Conservation (phyloP, 495 filamentous ascomycete genomes). For the Hypoxylon lienhwacheense region DNA sequence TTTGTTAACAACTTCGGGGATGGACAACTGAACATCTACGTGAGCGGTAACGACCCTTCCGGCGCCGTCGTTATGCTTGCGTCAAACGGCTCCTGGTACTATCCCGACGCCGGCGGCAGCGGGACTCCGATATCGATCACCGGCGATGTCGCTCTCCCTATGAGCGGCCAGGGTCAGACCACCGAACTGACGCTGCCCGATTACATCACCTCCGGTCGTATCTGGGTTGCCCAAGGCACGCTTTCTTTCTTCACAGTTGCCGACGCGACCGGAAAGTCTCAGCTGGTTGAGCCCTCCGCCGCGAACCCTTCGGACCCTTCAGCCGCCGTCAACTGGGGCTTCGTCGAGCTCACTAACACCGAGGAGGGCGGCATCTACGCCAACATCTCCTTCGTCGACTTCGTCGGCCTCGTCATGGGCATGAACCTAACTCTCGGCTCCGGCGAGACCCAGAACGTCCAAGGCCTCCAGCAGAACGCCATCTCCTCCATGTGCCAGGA, state of each 20-base stretch:
- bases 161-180: slow-evolving; percentile 39
- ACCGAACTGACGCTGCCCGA: slow-evolving; percentile 45
- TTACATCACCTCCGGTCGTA: slow-evolving; percentile 44
- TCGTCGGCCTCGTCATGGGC: slow-evolving; percentile 48
- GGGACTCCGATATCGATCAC: slow-evolving; percentile 35
- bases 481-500: slow-evolving; percentile 44
- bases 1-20: slow-evolving; percentile 48
- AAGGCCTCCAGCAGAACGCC: slow-evolving; percentile 39
- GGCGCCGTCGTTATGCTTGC: slow-evolving; percentile 41
- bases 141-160: slow-evolving; percentile 35
- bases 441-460: slow-evolving; percentile 39
- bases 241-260: slow-evolving; percentile 48
- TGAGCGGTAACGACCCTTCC: slow-evolving; percentile 42
- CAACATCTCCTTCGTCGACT: slow-evolving; percentile 54
- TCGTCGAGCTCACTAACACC: slow-evolving; percentile 50
- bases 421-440: slow-evolving; percentile 41
- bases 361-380: slow-evolving; percentile 44
- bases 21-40: slow-evolving; percentile 42
- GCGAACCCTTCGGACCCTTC: slow-evolving; percentile 49
- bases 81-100: slow-evolving; percentile 41
- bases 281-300: slow-evolving; percentile 47
- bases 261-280: slow-evolving; percentile 29
- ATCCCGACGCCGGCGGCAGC: slow-evolving; percentile 38
- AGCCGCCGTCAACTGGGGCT: slow-evolving; percentile 49
- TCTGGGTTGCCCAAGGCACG: slow-evolving; percentile 48